These are phyloP conservation scores for Myriosclerotinia curreyana DNA, from an alignment of 2,329 filamentous ascomycete genomes.

Conservation along the genomic window DNA sequence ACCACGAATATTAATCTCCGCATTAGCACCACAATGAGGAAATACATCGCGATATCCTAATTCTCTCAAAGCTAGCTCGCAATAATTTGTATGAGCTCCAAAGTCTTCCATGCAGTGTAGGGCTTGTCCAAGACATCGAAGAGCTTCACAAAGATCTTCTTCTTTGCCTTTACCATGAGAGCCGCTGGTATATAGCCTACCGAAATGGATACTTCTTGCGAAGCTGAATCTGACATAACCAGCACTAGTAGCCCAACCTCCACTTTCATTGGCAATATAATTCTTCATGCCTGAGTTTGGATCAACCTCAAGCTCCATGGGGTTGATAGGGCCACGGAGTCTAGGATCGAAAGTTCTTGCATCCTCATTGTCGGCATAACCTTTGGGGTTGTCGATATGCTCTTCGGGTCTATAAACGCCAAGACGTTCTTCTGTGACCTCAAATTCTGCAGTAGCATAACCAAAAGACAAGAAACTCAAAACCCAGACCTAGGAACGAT, in stretches of 20 bases:
- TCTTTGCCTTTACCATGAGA: slow-evolving; percentile 62
- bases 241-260: slow-evolving; percentile 84
- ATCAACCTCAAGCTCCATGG: slow-evolving; percentile 71
- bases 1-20: slow-evolving; percentile 64
- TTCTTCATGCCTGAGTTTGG: slow-evolving; percentile 93
- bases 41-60: slow-evolving; percentile 68
- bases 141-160: slow-evolving; percentile 74
- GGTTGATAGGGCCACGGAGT: slow-evolving; percentile 73
- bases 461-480: slow-evolving; percentile 79
- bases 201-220: slow-evolving; percentile 71
- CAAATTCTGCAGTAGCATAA: slow-evolving; percentile 82
- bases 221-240: slow-evolving; percentile 80
- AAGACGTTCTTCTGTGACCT: slow-evolving; percentile 75
- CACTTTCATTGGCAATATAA: slow-evolving; percentile 90
- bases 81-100: slow-evolving; percentile 81
- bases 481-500: slow-evolving; percentile 60
- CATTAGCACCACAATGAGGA: slow-evolving; percentile 65
- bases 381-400: slow-evolving; percentile 71
- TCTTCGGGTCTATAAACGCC: slow-evolving; percentile 78
- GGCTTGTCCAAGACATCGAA: slow-evolving; percentile 59
- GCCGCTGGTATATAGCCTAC: slow-evolving; percentile 69
- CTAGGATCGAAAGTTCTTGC: slow-evolving; percentile 78
- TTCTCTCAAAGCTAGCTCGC: slow-evolving; percentile 72
- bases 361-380: slow-evolving; percentile 83
- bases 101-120: slow-evolving; percentile 61